A percentile compares a stretch with the other conserved stretches of the same genome.
phyloP scores from a whole-genome alignment of 306 rosid species.

The Fragaria iinumae region DNA sequence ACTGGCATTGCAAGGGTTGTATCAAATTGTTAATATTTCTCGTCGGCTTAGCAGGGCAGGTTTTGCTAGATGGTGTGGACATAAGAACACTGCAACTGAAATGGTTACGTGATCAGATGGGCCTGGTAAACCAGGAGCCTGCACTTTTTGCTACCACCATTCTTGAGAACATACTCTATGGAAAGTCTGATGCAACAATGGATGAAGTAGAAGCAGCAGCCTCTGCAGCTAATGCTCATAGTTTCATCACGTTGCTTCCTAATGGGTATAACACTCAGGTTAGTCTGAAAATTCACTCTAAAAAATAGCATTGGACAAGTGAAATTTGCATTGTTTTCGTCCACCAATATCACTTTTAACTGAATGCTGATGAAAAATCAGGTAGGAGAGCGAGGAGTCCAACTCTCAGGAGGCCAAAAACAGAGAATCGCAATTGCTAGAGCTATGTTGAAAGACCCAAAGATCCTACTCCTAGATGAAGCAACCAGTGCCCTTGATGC shows the following conservation, averaged over 20 bases:
- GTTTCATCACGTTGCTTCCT: slow-evolving; percentile 88
- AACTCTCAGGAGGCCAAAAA: slow-evolving; percentile 94
- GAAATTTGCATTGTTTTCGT: neutral
- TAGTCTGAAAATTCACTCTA: neutral
- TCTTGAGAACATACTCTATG: slow-evolving; percentile 88
- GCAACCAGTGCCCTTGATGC: slow-evolving; percentile 98
- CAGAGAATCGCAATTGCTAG: slow-evolving; percentile 98
- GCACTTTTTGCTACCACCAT: slow-evolving; percentile 97
- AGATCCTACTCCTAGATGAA: slow-evolving; percentile 91
- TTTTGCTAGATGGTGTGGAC: slow-evolving; percentile 78
- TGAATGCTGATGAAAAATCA: slow-evolving; percentile 23
- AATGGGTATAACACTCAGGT: slow-evolving; percentile 92
- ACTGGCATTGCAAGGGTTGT: neutral
- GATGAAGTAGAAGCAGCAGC: slow-evolving; percentile 91
- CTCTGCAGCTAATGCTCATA: slow-evolving; percentile 94
- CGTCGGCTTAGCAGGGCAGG: slow-evolving; percentile 61
- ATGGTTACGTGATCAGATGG: slow-evolving; percentile 96
- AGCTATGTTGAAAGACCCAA: slow-evolving; percentile 94
- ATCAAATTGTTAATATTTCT: slow-evolving; percentile 18
- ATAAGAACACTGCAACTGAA: slow-evolving; percentile 73
- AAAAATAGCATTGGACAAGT: neutral
- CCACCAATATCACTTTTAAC: neutral
- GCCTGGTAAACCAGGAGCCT: slow-evolving; percentile 97
- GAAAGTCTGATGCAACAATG: slow-evolving; percentile 81
- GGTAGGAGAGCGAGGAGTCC: slow-evolving; percentile 98